Percentiles rank a stretch among this genome's conserved stretches.
phyloP scores from a whole-genome alignment of 768 basidiomycete species.

The Termitomyces sp. region DNA sequence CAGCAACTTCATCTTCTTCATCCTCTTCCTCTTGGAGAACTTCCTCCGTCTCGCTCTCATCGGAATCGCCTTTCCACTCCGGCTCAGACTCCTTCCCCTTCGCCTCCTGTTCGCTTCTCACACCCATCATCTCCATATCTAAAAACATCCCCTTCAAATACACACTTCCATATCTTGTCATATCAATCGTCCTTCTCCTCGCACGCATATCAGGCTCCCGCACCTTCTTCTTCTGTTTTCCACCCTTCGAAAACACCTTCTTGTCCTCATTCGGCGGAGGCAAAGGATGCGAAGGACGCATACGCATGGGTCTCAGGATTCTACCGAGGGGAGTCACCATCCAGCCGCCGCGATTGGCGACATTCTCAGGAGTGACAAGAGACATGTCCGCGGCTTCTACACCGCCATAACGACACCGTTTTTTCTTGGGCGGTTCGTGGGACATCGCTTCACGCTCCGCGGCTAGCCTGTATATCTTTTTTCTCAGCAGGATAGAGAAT shows the following conservation, averaged over 20 bases:
- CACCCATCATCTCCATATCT: conserved; percentile 33
- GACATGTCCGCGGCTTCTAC: conserved; percentile 59
- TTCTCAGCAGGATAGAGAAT: neutral
- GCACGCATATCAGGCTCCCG: conserved; percentile 55
- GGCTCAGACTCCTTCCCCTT: conserved; percentile 15
- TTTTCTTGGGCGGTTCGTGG: conserved; percentile 38
- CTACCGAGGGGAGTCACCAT: conserved; percentile 61
- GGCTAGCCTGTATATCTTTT: conserved; percentile 22
- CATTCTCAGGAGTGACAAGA: conserved; percentile 55
- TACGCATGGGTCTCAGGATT: conserved; percentile 59
- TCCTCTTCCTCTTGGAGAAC: conserved; percentile 7
- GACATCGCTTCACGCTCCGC: conserved; percentile 26
- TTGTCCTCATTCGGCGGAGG: conserved; percentile 24
- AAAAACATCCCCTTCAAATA: conserved; percentile 69
- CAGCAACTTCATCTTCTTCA: conserved; percentile 9
- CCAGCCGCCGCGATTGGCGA: conserved; percentile 54
- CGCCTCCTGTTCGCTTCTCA: conserved; percentile 8
- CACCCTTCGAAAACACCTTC: conserved; percentile 10
- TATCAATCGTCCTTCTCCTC: conserved; percentile 63
- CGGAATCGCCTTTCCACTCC: conserved; percentile 10
- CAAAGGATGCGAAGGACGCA: conserved; percentile 65
- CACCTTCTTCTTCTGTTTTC: conserved; percentile 33
- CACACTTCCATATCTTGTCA: conserved; percentile 62
- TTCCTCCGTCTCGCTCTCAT: neutral
- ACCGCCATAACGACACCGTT: conserved; percentile 31